phyloP scores from a whole-genome alignment of 2,329 filamentous ascomycete genomes.

The Coniella vitis region DNA sequence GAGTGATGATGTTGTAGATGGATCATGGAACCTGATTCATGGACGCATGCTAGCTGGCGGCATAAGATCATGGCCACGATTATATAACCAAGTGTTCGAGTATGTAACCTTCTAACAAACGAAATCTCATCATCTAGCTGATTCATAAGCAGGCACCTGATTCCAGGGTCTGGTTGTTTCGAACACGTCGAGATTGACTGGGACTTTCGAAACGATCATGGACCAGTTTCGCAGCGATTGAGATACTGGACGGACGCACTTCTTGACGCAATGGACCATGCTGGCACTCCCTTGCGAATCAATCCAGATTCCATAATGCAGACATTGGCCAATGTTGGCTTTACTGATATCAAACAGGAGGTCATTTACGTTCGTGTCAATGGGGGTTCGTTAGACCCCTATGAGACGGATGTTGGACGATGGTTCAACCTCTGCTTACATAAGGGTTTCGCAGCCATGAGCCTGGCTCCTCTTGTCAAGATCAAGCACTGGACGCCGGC shows the following conservation, averaged over 20 bases:
- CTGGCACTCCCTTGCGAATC: constrained; percentile 59
- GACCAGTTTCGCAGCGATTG: constrained; percentile 46
- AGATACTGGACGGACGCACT: constrained; percentile 64
- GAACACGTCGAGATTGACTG: constrained; percentile 91
- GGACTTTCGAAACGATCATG: constrained; percentile 64
- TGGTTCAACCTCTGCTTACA: constrained; percentile 80
- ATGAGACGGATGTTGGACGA: constrained; percentile 61
- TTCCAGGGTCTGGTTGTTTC: constrained; percentile 66
- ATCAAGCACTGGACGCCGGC: constrained; percentile 52
- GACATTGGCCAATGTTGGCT: constrained; percentile 64
- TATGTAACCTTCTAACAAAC: constrained; percentile 33
- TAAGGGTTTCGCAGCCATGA: constrained; percentile 66
- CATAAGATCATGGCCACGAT: constrained; percentile 65
- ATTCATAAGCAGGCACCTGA: constrained; percentile 56
- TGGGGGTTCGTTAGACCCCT: constrained; percentile 60
- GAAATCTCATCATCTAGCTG: background rate
- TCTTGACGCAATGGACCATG: constrained; percentile 58
- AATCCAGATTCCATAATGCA: constrained; percentile 44
- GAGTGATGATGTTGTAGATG: constrained; percentile 34
- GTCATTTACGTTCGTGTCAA: constrained; percentile 66
- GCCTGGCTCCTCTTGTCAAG: constrained; percentile 65
- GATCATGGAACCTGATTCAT: constrained; percentile 76
- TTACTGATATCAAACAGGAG: constrained; percentile 69
- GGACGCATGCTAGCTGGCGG: constrained; percentile 73
- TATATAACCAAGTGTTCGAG: constrained; percentile 66